Percentiles rank a stretch among this genome's conserved stretches.
Evolutionary conservation across 2,329 filamentous ascomycete species (phyloP).

Genomic region (Diaporthe humulicola): DNA sequence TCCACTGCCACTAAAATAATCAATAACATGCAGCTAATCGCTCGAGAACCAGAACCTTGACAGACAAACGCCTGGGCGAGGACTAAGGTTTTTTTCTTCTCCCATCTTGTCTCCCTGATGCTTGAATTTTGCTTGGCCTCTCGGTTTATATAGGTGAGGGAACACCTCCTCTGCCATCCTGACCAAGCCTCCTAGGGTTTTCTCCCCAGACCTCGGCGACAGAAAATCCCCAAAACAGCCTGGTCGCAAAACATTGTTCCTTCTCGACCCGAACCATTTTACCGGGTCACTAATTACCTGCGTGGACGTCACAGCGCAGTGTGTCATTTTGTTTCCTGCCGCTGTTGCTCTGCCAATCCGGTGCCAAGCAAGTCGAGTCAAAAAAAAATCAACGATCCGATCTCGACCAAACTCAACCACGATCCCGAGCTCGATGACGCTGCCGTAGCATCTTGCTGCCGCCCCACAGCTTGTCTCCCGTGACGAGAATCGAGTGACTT

Average conservation of each 20-base stretch:
- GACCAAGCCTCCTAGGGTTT: background rate
- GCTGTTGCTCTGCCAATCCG: constrained; percentile 20
- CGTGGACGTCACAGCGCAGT: constrained; percentile 10
- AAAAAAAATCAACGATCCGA: constrained; percentile 6
- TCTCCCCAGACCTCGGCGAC: constrained; percentile 3
- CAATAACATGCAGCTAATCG: constrained; percentile 34
- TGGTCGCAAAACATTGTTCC: constrained; percentile 16
- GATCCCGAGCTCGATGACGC: constrained; percentile 18
- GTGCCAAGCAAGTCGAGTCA: background rate
- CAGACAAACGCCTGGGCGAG: constrained; percentile 20
- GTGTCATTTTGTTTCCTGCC: background rate
- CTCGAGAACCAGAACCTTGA: constrained; percentile 31
- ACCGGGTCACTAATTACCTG: background rate
- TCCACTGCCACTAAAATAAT: constrained; percentile 26
- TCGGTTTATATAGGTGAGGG: constrained; percentile 31
- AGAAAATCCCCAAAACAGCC: constrained; percentile 8
- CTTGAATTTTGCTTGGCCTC: constrained; percentile 1
- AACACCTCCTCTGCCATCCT: background rate
- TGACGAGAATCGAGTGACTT: background rate
- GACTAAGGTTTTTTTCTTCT: constrained; percentile 10
- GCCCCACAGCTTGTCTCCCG: background rate
- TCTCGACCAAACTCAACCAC: constrained; percentile 16
- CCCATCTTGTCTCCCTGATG: background rate
- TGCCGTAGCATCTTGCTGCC: constrained; percentile 13
- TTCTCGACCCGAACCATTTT: background rate